Percentiles rank a stretch among this genome's conserved stretches.
phyloP scores from a whole-genome alignment of 2,329 filamentous ascomycete genomes.

The Colletotrichum shisoi region DNA sequence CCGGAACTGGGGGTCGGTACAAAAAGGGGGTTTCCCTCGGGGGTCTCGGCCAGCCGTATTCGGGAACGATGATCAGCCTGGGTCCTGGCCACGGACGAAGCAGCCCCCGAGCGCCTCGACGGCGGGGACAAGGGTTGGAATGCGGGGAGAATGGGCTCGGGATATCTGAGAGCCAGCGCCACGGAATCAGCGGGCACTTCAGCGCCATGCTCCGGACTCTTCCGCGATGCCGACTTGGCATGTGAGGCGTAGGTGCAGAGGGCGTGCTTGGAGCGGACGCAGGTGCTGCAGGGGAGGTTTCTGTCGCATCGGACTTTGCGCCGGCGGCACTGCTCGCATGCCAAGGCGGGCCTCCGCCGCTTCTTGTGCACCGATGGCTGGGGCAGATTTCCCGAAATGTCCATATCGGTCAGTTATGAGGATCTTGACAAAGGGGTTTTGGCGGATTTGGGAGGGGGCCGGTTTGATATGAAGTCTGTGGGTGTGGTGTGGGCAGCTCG shows the following conservation, averaged over 20 bases:
- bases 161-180: background rate
- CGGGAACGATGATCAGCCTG: too few relatives aligned
- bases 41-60: too few relatives aligned
- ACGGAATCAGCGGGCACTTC: background rate
- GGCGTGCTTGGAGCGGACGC: slow-evolving; percentile 62
- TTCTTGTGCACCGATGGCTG: slow-evolving; percentile 46
- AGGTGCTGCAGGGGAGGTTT: slow-evolving; percentile 66
- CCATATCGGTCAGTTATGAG: background rate
- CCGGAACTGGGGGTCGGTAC: background rate
- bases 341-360: slow-evolving; percentile 53
- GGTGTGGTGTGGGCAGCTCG: slow-evolving; percentile 20
- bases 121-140: slow-evolving; percentile 12
- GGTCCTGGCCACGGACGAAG: background rate
- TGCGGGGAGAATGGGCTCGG: background rate
- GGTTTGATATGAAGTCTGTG: background rate
- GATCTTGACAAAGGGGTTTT: background rate
- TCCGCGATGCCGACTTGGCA: slow-evolving; percentile 40
- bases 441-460: background rate
- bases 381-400: background rate
- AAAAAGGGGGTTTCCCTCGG: background rate
- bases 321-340: slow-evolving; percentile 65
- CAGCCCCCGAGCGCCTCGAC: background rate
- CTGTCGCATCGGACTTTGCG: slow-evolving; percentile 71
- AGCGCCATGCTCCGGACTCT: slow-evolving; percentile 1
- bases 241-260: slow-evolving; percentile 61